A percentile compares a stretch with the other conserved stretches of the same genome.
phyloP scores from a whole-genome alignment of 2,329 filamentous ascomycete genomes.

The Ophiocordyceps camponoti-floridani region DNA sequence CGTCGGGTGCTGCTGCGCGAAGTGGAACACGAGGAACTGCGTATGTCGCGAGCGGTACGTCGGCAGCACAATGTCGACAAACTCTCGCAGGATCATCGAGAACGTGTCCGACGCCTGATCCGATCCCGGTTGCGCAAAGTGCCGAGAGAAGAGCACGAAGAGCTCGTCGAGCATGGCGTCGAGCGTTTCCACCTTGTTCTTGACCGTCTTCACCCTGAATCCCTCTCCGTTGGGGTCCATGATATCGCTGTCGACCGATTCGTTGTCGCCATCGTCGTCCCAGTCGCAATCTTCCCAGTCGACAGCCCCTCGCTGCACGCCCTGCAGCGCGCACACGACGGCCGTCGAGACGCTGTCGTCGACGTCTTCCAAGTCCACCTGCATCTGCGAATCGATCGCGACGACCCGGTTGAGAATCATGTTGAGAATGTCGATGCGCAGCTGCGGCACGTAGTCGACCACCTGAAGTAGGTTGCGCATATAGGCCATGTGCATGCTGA shows the following conservation, averaged over 20 bases:
- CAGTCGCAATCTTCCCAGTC: slow-evolving; percentile 33
- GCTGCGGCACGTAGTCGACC: slow-evolving; percentile 57
- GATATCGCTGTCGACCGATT: slow-evolving; percentile 55
- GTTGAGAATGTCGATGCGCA: slow-evolving; percentile 66
- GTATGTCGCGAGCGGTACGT: slow-evolving; percentile 85
- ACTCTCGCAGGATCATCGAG: slow-evolving; percentile 67
- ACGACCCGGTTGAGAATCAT: slow-evolving; percentile 74
- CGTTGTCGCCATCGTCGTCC: slow-evolving; percentile 50
- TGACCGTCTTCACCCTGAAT: slow-evolving; percentile 50
- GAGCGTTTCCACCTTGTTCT: slow-evolving; percentile 75
- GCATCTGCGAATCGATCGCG: slow-evolving; percentile 90
- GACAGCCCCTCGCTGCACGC: slow-evolving; percentile 7
- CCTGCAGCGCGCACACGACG: slow-evolving; percentile 35
- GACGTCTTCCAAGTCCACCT: slow-evolving; percentile 79
- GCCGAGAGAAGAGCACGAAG: slow-evolving; percentile 63
- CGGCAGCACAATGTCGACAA: slow-evolving; percentile 72
- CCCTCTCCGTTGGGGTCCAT: slow-evolving; percentile 45
- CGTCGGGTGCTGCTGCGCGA: slow-evolving; percentile 62
- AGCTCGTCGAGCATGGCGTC: slow-evolving; percentile 78
- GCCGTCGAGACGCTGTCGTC: slow-evolving; percentile 74
- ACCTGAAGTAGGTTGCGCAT: slow-evolving; percentile 69
- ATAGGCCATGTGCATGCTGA: slow-evolving; percentile 70
- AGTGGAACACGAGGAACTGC: slow-evolving; percentile 92
- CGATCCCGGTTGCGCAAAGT: slow-evolving; percentile 51
- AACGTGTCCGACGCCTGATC: slow-evolving; percentile 55